Base-by-base conservation (phyloP, 1,284 basidiomycete genomes). In the Sanghuangporus sanghuang region DNA sequence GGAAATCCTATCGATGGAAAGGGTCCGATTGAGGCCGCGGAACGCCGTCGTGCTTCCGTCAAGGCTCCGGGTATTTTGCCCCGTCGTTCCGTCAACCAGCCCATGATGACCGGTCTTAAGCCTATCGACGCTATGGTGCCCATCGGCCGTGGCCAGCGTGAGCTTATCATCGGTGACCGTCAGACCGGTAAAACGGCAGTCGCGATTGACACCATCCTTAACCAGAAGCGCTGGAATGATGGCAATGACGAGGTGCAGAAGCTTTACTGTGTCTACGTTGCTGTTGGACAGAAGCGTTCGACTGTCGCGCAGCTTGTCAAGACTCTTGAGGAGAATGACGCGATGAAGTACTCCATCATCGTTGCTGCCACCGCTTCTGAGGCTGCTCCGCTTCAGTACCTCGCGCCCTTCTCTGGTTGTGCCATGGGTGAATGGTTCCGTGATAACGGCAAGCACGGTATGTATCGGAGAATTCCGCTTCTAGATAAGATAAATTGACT, bases 341-440 rank as follows among this genome's bases (percentile, higher is more conserved):
- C 96, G 68, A 92, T 99, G 90, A 98, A 98, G 84, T 99, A 99
- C 86, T 86, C 95, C 67, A 96, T 98, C 81, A 94, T 99, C 72
- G 96, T 99, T 73, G 96, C 96, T 74, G 96, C 96, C 72, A 99
- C 96, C 68, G 96, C 96, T 67, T 98, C 96, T 50, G 96, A 99
- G 83, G 96, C 96, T 74, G 96, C 96, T 73, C 96, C 96, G 70
- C 86, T 99, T 65, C 96, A 98, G 79, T 99, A 98, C 84, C 92
- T 98, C 71, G 96, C 96, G 74, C 96, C 96, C 73, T 99, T 99
- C 95, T 96, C 96, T 73, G 96, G 96, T 70, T 96, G 94, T 80
- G 96, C 96, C 74, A 99, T 99, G 93, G 96, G 96, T 79, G 96
- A 99, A 84, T 99, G 96, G 96, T 99, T 99, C 96, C 95, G 96